Base-by-base conservation (phyloP, 352 stramenopile genomes). In the Pythium graminicola region DNA sequence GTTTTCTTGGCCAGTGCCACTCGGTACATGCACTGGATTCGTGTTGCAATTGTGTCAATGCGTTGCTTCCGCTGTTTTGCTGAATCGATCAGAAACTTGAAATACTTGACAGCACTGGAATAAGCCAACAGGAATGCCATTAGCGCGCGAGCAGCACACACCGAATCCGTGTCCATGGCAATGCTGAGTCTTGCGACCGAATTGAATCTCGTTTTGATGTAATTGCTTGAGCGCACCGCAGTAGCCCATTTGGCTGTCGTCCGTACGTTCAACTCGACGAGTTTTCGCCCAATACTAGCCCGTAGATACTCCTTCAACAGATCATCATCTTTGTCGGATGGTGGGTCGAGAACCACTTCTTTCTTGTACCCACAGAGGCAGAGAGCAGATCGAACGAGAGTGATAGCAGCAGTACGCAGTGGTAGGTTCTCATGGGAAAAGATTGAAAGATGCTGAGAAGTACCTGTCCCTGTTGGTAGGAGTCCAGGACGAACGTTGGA, bases 11-110 rank as follows among this genome's bases (percentile, higher is more conserved):
- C 65, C 9, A 56, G 54, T 1, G 60, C 27, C 2, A 62, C 54
- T 10, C 81, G 73, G 2, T 67, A 68, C 29, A 64, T 65, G 33
- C 78, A 87, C 45, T 92, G 78, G 0, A 89, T 16, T 0, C 40
- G 47, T 0, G 46, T 84, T 4, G 67, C 73, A 6, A 52, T 54
- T 0, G 29, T 17, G 19, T 69, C 58, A 10, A 67, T 14, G 36
- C 13, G 13, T 57, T 31, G 17, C 17, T 55, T 60, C 1, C 60
- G 52, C 5, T 56, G 63, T 23, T 74, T 67, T 4, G 64, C 54
- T 10, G 68, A 54, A 9, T 67, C 50, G 17, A 77, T 64, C 2
- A 85, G 54, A 36, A 74, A 57, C 36, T 85, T 86, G 22, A 85
- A 62, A 43, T 79, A 89, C 16, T 73, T 68, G 19, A 85, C 62